Conservation (phyloP, 2,329 filamentous ascomycete genomes). For the Trichoderma koningiopsis region DNA sequence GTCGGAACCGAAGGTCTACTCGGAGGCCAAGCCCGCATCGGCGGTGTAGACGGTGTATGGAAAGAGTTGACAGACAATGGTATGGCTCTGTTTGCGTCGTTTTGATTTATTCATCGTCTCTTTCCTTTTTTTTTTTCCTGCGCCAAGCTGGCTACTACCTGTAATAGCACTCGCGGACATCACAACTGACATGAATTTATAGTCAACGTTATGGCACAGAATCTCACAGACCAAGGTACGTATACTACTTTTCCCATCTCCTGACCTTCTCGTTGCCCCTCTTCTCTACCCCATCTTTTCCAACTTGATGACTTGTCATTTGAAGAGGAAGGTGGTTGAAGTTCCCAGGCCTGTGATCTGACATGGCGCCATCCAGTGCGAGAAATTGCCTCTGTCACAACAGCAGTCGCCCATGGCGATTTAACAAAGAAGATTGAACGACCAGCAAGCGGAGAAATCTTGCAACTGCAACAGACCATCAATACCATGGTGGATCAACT, state of each 20-base stretch:
- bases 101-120: background rate
- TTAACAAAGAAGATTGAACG: constrained; percentile 82
- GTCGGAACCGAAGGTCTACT: constrained; percentile 95
- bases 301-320: background rate
- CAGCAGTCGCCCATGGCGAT: constrained; percentile 80
- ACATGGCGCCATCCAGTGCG: constrained; percentile 54
- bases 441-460: constrained; percentile 77
- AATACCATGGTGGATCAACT: constrained; percentile 90
- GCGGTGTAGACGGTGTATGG: constrained; percentile 95
- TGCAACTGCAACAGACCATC: constrained; percentile 82
- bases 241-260: background rate
- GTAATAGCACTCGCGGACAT: background rate
- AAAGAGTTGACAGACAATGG: constrained; percentile 91
- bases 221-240: constrained; percentile 72
- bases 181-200: constrained; percentile 17
- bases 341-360: constrained; percentile 5
- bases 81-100: constrained; percentile 37
- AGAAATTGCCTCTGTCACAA: constrained; percentile 83
- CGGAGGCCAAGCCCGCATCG: constrained; percentile 89
- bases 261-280: background rate
- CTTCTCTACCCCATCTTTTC: background rate
- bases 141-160: background rate
- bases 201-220: constrained; percentile 85
- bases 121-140: background rate
- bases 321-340: background rate